Evolutionary conservation across 129 eudicot species (phyloP).

Genomic region (Arctium lappa): DNA sequence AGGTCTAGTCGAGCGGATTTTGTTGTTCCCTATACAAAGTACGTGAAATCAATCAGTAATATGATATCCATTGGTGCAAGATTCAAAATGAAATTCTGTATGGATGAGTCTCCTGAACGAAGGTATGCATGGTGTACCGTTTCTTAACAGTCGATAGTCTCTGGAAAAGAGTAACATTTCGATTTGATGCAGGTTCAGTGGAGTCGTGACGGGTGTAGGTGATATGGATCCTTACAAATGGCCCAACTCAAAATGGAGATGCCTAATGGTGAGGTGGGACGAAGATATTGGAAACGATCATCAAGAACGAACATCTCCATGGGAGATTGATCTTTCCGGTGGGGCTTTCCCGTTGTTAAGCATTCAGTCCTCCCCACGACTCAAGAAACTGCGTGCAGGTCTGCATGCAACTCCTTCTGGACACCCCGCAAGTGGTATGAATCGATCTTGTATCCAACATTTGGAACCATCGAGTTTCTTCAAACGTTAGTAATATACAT

Average conservation of each 20-base stretch:
- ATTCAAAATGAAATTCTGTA: constrained; percentile 73
- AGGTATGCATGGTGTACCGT: constrained; percentile 56
- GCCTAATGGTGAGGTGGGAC: constrained; percentile 92
- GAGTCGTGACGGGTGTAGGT: constrained; percentile 75
- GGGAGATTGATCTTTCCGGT: constrained; percentile 86
- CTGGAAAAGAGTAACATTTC: not conserved
- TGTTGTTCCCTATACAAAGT: constrained; percentile 66
- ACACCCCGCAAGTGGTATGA: constrained; percentile 46
- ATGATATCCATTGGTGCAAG: constrained; percentile 66
- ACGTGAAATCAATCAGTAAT: constrained; percentile 44
- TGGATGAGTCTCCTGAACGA: constrained; percentile 95
- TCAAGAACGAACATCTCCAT: constrained; percentile 89
- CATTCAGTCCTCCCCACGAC: constrained; percentile 74
- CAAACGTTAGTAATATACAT: not conserved
- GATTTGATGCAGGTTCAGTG: constrained; percentile 56
- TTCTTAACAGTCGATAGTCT: constrained; percentile 5
- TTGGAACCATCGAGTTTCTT: not conserved
- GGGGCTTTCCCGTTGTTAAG: constrained; percentile 55
- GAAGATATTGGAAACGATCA: constrained; percentile 58
- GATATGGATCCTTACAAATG: constrained; percentile 81
- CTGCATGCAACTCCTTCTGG: constrained; percentile 53
- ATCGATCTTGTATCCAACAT: not conserved
- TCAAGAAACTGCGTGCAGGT: constrained; percentile 74
- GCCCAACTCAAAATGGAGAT: constrained; percentile 93
- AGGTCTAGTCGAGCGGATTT: constrained; percentile 90